These are phyloP conservation scores for Fagus sylvatica DNA, from an alignment of 306 rosid genomes.

Conservation along the genomic window DNA sequence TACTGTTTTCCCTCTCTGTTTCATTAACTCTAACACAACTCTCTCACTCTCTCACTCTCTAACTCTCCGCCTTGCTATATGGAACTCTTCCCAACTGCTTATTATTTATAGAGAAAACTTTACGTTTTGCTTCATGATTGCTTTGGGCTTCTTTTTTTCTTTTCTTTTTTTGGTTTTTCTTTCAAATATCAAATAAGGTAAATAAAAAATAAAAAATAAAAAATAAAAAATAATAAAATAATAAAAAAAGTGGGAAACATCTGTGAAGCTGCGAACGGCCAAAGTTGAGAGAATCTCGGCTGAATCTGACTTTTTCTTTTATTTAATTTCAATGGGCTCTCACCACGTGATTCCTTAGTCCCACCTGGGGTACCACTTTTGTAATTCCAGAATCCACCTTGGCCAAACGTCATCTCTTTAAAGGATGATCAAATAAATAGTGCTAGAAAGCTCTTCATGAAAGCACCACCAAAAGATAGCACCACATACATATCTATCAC, in stretches of 20 bases:
- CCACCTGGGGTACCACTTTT: background rate
- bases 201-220: too few species aligned
- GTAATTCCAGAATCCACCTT: too few species aligned
- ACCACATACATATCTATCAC: too few species aligned
- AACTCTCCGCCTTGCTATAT: background rate
- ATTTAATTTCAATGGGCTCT: background rate
- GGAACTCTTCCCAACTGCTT: background rate
- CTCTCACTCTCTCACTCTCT: background rate
- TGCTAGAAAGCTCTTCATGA: too few species aligned
- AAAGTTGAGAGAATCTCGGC: background rate
- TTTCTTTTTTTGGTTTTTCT: background rate
- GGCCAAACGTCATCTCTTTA: too few species aligned
- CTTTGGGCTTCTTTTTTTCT: too few species aligned
- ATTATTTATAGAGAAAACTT: too few species aligned
- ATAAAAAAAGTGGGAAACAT: background rate
- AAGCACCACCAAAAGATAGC: too few species aligned
- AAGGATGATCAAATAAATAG: too few species aligned
- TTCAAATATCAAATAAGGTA: background rate
- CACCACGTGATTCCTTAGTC: slow-evolving; percentile 13
- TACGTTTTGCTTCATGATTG: too few species aligned
- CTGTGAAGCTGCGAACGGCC: background rate
- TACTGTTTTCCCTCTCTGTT: slow-evolving; percentile 58
- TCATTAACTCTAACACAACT: slow-evolving; percentile 40
- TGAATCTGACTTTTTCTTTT: background rate
- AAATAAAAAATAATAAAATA: too few species aligned